A percentile compares a stretch with the other conserved stretches of the same genome.
Conservation (phyloP, 1,139 yeast genomes). For the Nakaseomyces kungkrabaensis region DNA sequence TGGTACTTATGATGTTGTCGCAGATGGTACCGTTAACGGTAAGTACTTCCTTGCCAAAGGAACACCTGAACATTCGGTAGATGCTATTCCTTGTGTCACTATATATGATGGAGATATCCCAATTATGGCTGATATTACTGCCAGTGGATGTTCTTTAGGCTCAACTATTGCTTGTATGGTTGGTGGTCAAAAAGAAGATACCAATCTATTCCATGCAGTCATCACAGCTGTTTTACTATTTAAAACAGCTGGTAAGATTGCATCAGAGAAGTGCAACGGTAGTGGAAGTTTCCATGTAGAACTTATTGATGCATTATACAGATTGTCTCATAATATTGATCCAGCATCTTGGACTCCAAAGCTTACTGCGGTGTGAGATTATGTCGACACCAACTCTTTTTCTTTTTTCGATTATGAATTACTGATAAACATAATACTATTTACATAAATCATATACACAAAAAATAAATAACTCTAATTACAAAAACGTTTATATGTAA, state of each 20-base stretch:
- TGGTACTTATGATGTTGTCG: constrained; percentile 43
- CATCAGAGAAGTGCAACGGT: constrained; percentile 29
- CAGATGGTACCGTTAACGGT: constrained; percentile 33
- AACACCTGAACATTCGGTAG: constrained; percentile 16
- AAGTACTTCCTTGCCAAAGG: constrained; percentile 15
- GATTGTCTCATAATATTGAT: constrained; percentile 15
- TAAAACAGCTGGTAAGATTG: constrained; percentile 55
- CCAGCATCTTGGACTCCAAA: constrained; percentile 23
- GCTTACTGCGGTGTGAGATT: background rate
- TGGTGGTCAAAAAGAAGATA: constrained; percentile 34
- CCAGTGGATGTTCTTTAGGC: constrained; percentile 82
- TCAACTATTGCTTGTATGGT: constrained; percentile 56
- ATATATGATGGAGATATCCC: constrained; percentile 51
- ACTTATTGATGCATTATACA: constrained; percentile 24
- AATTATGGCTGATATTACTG: constrained; percentile 70
- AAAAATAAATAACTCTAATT: constrained; percentile 1
- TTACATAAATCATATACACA: background rate
- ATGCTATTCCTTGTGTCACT: constrained; percentile 26
- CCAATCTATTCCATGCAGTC: constrained; percentile 39
- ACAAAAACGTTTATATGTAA: background rate
- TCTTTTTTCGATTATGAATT: background rate
- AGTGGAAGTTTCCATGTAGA: constrained; percentile 26
- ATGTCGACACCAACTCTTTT: background rate
- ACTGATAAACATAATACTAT: too few species aligned
- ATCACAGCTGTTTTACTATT: constrained; percentile 52